Conservation (phyloP, 2,329 filamentous ascomycete species). For the Cercospora sesami region DNA sequence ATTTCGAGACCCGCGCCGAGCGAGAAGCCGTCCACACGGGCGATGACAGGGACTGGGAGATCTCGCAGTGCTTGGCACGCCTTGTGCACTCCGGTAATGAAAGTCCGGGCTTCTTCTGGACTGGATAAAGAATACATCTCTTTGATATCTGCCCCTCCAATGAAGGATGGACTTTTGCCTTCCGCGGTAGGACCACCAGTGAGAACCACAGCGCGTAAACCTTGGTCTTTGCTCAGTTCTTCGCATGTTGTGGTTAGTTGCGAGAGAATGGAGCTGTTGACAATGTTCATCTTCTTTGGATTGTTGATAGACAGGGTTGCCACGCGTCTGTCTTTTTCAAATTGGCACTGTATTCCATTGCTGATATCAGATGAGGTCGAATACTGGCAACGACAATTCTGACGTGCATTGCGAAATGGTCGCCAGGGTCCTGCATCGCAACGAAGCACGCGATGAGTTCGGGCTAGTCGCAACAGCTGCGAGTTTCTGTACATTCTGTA, state of each 20-base stretch:
- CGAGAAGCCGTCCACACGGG: constrained; percentile 41
- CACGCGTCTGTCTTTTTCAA: constrained; percentile 2
- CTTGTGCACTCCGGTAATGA: constrained; percentile 40
- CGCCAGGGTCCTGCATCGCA: neutral
- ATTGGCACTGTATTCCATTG: constrained; percentile 2
- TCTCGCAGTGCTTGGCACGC: constrained; percentile 40
- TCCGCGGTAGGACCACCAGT: constrained; percentile 25
- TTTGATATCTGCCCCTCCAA: constrained; percentile 36
- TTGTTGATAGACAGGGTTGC: constrained; percentile 34
- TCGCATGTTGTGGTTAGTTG: constrained; percentile 26
- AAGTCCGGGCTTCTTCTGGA: constrained; percentile 36
- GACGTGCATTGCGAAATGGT: neutral
- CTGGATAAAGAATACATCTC: constrained; percentile 33
- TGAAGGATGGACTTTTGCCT: constrained; percentile 34
- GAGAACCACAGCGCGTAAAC: constrained; percentile 33
- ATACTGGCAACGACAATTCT: neutral
- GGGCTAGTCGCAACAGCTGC: neutral
- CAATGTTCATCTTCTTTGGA: constrained; percentile 34
- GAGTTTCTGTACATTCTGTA: neutral
- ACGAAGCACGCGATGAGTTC: neutral
- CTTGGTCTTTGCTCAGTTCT: constrained; percentile 15
- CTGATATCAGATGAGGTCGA: neutral
- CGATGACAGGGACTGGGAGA: constrained; percentile 43
- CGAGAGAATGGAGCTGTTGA: constrained; percentile 26
- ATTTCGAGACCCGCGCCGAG: constrained; percentile 44